phyloP scores from a whole-genome alignment of 768 basidiomycete species.

The Tricholomella constricta region DNA sequence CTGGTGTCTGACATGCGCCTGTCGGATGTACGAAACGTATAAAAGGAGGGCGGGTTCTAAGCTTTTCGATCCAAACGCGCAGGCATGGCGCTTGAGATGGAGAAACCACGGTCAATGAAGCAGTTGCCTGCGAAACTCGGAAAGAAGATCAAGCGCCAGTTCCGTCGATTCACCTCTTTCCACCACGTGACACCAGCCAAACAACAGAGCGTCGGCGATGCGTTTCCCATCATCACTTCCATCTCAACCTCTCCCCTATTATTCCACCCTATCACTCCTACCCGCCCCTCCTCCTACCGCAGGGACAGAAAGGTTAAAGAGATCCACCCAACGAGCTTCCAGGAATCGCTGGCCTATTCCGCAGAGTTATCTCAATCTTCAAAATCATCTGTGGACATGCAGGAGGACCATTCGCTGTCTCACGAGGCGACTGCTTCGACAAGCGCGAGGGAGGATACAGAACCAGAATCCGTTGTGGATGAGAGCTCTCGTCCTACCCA shows the following conservation, averaged over 20 bases:
- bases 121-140: slow-evolving; percentile 24
- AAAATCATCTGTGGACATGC: slow-evolving; percentile 7
- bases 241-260: slow-evolving; percentile 38
- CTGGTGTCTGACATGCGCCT: slow-evolving; percentile 5
- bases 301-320: slow-evolving; percentile 16
- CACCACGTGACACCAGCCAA: slow-evolving; percentile 25
- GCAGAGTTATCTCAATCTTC: slow-evolving; percentile 10
- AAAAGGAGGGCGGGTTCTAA: slow-evolving; percentile 10
- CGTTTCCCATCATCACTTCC: slow-evolving; percentile 26
- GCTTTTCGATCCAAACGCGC: background rate
- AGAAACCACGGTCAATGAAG: slow-evolving; percentile 21
- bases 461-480: background rate
- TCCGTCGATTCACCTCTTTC: slow-evolving; percentile 11
- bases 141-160: slow-evolving; percentile 23
- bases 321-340: slow-evolving; percentile 8
- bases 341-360: slow-evolving; percentile 7
- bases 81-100: slow-evolving; percentile 14
- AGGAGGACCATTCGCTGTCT: background rate
- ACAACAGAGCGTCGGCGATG: slow-evolving; percentile 18
- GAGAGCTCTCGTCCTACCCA: slow-evolving; percentile 1
- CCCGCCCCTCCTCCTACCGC: slow-evolving; percentile 16
- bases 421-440: background rate
- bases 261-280: slow-evolving; percentile 24
- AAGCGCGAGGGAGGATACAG: background rate
- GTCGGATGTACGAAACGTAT: slow-evolving; percentile 13